A percentile compares a stretch with the other conserved stretches of the same genome.
These are phyloP conservation scores for Alternaria ventricosa DNA, from an alignment of 2,329 filamentous ascomycete species.

Conservation along the genomic window DNA sequence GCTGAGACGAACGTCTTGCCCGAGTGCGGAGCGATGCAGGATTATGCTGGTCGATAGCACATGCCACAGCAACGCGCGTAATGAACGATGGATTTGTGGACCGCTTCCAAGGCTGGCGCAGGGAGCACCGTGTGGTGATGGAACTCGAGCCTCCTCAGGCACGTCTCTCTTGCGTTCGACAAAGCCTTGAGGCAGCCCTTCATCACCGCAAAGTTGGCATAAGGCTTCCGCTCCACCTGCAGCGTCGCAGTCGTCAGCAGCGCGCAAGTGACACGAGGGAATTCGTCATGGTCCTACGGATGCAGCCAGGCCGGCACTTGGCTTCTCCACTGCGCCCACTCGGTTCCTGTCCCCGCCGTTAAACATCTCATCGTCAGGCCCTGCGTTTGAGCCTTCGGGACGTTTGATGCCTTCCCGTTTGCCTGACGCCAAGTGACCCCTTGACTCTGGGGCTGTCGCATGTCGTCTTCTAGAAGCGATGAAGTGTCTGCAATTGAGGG, in stretches of 20 bases:
- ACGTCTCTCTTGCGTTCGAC: constrained; percentile 6
- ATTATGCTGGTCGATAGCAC: constrained; percentile 9
- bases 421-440: constrained; percentile 37
- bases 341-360: constrained; percentile 10
- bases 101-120: neutral
- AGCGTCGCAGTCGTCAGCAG: neutral
- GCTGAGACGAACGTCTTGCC: constrained; percentile 18
- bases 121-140: constrained; percentile 7
- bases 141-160: constrained; percentile 8
- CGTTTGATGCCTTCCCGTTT: constrained; percentile 31
- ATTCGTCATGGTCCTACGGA: constrained; percentile 8
- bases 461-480: constrained; percentile 9
- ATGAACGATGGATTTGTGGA: constrained; percentile 6
- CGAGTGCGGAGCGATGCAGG: constrained; percentile 10
- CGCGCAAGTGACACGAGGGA: constrained; percentile 6
- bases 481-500: constrained; percentile 3
- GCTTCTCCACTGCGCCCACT: constrained; percentile 13
- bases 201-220: neutral
- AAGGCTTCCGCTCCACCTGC: neutral
- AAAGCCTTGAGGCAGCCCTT: constrained; percentile 1
- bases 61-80: constrained; percentile 11
- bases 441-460: constrained; percentile 28
- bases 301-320: constrained; percentile 15
- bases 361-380: constrained; percentile 29
- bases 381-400: constrained; percentile 28